Evolutionary conservation across 139 green algal species (phyloP), one percentile per base, ranked within the genome.

Genomic region (Chlorella sp.): DNA sequence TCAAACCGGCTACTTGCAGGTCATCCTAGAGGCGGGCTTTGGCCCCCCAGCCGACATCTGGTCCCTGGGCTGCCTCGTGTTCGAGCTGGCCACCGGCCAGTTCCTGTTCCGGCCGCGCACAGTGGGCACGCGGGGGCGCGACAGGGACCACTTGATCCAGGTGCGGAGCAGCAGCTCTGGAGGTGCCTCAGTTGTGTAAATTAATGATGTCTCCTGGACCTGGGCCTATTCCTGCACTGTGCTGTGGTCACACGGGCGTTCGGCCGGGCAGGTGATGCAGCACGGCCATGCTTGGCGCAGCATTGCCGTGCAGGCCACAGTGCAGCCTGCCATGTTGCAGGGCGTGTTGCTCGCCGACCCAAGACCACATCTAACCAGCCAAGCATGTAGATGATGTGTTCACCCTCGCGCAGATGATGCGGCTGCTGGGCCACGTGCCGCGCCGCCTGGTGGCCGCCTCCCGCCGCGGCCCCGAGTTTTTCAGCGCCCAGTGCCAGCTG

Each of bases 31-130:
- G 28, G 77, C 87, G 34, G 95, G 95, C 51, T 99, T 99, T 90
- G 91, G 83, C 77, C 97, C 96, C 7, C 90, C 95, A 0, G 93
- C 91, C 16, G 97, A 99, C 90, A 97, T 99, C 85, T 99, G 97
- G 97, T 97, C 91, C 22, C 64, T 99, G 67, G 97, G 96, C 0
- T 99, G 97, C 91, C 94, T 99, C 84, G 80, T 99, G 5, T 99
- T 99, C 91, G 97, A 99, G 91, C 92, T 99, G 80, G 90, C 92
- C 36, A 99, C 97, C 1, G 97, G 97, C 13, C 97, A 99, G 89
- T 93, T 98, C 54, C 92, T 99, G 56, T 88, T 97, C 99, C 85
- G 84, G 65, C 84, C 76, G 0, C 56, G 76, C 24, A 62, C 72
- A 4, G 84, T 82, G 11, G 58, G 72, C 32, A 62, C 80, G 14